Evolutionary conservation across 306 rosid genomes (phyloP).

Genomic region (Cicer arietinum): DNA sequence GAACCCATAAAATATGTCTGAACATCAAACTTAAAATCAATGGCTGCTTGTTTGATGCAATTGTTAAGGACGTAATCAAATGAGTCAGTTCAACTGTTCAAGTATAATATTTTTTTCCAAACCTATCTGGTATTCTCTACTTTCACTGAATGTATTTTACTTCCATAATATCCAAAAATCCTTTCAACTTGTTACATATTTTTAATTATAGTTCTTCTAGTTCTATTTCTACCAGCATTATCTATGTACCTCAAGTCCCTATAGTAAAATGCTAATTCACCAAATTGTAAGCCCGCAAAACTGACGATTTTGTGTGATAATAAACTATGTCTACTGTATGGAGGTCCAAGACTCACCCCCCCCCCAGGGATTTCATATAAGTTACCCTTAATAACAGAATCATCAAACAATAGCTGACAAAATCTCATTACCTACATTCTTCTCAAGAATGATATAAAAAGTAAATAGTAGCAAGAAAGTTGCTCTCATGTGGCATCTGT

Average conservation of each 20-base stretch:
- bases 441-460: slow-evolving; percentile 18
- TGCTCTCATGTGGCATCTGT: background rate
- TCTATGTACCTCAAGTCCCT: slow-evolving; percentile 24
- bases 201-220: slow-evolving; percentile 16
- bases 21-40: slow-evolving; percentile 24
- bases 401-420: slow-evolving; percentile 18
- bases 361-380: slow-evolving; percentile 5
- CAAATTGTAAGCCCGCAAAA: slow-evolving; percentile 11
- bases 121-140: slow-evolving; percentile 4
- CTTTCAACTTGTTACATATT: slow-evolving; percentile 13
- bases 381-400: slow-evolving; percentile 15
- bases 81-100: slow-evolving; percentile 10
- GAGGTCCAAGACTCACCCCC: slow-evolving; percentile 18
- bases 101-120: slow-evolving; percentile 2
- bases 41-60: slow-evolving; percentile 15
- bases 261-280: background rate
- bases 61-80: slow-evolving; percentile 29
- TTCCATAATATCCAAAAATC: background rate
- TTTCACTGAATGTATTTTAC: slow-evolving; percentile 6
- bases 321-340: background rate
- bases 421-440: slow-evolving; percentile 17
- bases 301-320: background rate
- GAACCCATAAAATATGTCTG: slow-evolving; percentile 12
- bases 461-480: slow-evolving; percentile 27
- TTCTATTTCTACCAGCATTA: slow-evolving; percentile 24